Evolutionary conservation across 441 rosid genomes (phyloP), one percentile per base, ranked within the genome.

Genomic region (Pelargonium hybrid): DNA sequence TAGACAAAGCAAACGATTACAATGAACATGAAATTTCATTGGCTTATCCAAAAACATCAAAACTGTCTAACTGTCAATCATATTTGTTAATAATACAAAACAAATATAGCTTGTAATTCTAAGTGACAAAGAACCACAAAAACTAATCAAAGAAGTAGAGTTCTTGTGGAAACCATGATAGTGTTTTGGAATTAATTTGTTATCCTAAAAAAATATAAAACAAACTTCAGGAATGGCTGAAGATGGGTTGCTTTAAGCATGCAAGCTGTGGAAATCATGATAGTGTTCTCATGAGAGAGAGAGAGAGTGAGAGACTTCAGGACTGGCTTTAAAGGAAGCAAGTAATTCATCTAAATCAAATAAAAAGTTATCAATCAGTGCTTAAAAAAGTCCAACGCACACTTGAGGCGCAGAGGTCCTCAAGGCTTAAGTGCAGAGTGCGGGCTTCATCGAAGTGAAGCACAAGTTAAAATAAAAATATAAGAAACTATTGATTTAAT

Each of bases 51-150:
- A 39, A 26, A 67, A 62, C 8, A 45, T 20, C 41, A 52, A 67
- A 67, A 50, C 57, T 39, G 5, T 5, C 59, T 39, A 41, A 41
- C 45, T 41, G 45, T 41, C 11, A 41, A 6, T 41, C 45, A 41
- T 41, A 41, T 29, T 29, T 29, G 34, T 3, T 0, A 62, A 52
- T 52, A 31, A 39, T 23, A 13, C 41, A 64, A 17, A 52, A 50
- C 8, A 47, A 45, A 65, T 21, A 34, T 31, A 61, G 25, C 39
- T 59, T 10, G 31, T 41, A 66, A 41, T 62, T 34, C 61, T 61
- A 66, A 20, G 34, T 34, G 10, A 71, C 0, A 59, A 71, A 68
- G 23, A 68, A 62, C 5, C 67, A 31, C 39, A 43, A 71, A 63
- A 41, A 5, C 63, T 23, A 29, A 56, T 41, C 11, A 41, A 1